phyloP scores from a whole-genome alignment of 441 rosid genomes.

The Adansonia rubrostipa region DNA sequence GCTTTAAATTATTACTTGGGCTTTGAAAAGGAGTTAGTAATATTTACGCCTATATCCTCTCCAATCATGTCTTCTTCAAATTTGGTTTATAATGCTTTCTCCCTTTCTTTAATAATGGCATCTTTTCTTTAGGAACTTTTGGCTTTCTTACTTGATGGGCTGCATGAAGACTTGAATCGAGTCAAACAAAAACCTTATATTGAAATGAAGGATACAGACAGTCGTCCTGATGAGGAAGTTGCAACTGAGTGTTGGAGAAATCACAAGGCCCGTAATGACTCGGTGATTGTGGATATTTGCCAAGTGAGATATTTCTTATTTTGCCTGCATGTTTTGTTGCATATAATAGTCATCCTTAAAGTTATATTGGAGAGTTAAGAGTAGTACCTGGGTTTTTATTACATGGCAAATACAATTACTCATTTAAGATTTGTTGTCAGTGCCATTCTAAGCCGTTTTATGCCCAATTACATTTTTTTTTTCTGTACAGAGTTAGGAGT shows the following conservation, averaged over 20 bases:
- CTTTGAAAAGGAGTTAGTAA: too few relatives aligned
- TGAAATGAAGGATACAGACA: conserved; percentile 61
- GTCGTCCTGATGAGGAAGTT: conserved; percentile 68
- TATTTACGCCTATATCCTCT: too few relatives aligned
- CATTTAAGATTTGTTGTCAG: neutral
- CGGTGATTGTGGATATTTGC: conserved; percentile 70
- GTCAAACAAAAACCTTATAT: conserved; percentile 68
- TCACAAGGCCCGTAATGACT: conserved; percentile 71
- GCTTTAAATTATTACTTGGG: too few relatives aligned
- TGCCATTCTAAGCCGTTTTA: neutral
- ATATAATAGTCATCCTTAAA: neutral
- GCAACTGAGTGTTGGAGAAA: conserved; percentile 65
- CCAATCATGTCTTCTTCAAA: too few relatives aligned
- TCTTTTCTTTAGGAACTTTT: conserved; percentile 57
- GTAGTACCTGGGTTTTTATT: neutral
- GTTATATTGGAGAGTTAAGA: neutral
- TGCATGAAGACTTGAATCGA: conserved; percentile 75
- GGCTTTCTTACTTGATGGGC: conserved; percentile 71
- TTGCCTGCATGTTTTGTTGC: conserved; percentile 15
- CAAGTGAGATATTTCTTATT: conserved; percentile 49
- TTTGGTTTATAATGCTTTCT: too few relatives aligned
- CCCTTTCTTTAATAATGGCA: neutral
- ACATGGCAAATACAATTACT: conserved; percentile 13
- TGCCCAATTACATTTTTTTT: neutral
- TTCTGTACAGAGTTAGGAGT: neutral